Conservation (phyloP, 495 filamentous ascomycete genomes). For the Penicillium pulvis region DNA sequence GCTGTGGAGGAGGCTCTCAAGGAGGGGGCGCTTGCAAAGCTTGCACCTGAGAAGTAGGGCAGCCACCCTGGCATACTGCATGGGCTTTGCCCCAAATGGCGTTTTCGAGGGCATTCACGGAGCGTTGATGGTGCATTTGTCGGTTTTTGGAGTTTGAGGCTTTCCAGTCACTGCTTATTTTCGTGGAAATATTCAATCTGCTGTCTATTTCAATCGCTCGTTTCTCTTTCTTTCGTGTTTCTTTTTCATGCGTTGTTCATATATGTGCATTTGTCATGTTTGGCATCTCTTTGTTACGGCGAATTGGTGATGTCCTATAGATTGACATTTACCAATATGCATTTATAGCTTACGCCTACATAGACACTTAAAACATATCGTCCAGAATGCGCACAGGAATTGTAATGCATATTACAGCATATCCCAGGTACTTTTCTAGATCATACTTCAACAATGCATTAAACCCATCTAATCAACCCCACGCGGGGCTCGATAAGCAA, state of each 20-base stretch:
- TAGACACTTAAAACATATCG: too few relatives aligned
- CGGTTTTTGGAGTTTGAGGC: not conserved
- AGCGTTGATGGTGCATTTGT: not conserved
- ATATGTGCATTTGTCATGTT: too few relatives aligned
- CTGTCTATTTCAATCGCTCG: too few relatives aligned
- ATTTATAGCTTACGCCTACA: too few relatives aligned
- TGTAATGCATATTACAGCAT: not conserved
- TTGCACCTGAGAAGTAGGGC: slow-evolving; percentile 4
- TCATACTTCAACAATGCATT: too few relatives aligned
- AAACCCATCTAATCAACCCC: not conserved
- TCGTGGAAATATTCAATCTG: not conserved
- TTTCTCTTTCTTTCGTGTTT: too few relatives aligned
- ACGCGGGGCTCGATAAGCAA: slow-evolving; percentile 2
- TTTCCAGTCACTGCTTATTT: not conserved
- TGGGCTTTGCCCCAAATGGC: not conserved
- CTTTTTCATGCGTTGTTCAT: too few relatives aligned
- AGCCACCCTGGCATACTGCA: not conserved
- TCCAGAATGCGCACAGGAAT: too few relatives aligned
- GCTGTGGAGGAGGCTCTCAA: slow-evolving; percentile 52
- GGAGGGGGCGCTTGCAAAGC: slow-evolving; percentile 37
- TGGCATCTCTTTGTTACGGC: too few relatives aligned
- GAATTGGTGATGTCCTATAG: too few relatives aligned
- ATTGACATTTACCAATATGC: too few relatives aligned
- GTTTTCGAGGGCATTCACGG: not conserved
- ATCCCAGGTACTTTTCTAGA: too few relatives aligned